Base-by-base conservation (phyloP, 2,329 filamentous ascomycete species). In the Thelonectria olida region DNA sequence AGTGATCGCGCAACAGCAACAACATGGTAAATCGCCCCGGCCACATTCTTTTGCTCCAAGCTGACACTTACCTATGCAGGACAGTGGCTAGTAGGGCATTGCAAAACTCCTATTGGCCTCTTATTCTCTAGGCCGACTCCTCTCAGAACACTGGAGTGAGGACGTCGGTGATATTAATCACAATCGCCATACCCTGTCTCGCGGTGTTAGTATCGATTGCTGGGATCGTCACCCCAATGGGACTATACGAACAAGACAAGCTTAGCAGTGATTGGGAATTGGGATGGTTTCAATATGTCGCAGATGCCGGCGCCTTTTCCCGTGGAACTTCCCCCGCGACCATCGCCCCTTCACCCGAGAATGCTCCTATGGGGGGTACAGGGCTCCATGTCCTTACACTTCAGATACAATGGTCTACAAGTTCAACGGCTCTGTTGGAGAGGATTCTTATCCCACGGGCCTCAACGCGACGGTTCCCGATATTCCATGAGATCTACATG, bases 211-310 rank as follows among this genome's bases (percentile, higher is more conserved):
- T 79, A 4, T 73, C 78, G 0, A 58, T 82, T 13, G 75, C 81
- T 2, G 76, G 79, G n/a, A 73, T 83, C 5, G 70, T 82, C 3
- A 83, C 81, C 0, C 81, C 81, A 0, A 68, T 84, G 5, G 81
- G 81, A 2, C 70, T 84, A 0, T 79, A 79, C 47, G 76, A 83
- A n/a, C 67, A 72, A 5, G 58, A 69, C 2, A 60, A 65, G 9
- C 41, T 36, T 13, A 55, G 47, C 39, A 50, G 17, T 7, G 52
- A 63, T 4, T 41, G 28, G 7, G 42, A 17, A 1, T 20, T 31
- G 17, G 49, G 36, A 20, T 36, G 54, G 4, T 83, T 84, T 58
- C 25, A 70, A 19, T 82, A 83, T 54, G 58, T 75, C 4, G 48
- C 61, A 9, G 81, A 82, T 48, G 51, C 56, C 0, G 75, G 77